Evolutionary conservation across 2,329 filamentous ascomycete genomes (phyloP), one percentile per base, ranked within the genome.

Genomic region (Lachnellula arida): DNA sequence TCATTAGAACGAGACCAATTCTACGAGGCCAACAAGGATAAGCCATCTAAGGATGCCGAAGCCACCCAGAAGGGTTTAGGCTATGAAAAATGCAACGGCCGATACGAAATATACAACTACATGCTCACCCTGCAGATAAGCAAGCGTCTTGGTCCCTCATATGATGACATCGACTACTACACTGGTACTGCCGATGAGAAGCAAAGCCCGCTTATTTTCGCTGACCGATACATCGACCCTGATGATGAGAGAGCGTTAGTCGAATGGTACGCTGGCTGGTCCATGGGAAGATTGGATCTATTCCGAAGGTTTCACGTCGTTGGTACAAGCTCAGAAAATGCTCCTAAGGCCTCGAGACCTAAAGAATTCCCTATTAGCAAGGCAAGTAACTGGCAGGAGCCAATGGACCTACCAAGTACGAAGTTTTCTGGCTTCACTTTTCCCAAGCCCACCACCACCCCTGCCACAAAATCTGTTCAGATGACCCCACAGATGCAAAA

Each of bases 181-280:
- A 60, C 48, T 12, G 56, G 58, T 14, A 54, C 49, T 15, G 19
- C 48, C 4, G 50, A 59, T 47, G 58, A 61, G 44, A 14, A 25
- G n/a, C 65, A 70, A 6, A 68, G 65, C 22, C 71, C 75, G 3
- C 62, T 85, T 5, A 65, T 79, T 2, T 77, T 75, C 64, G 78
- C 78, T 0, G 75, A 76, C 14, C 63, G 71, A 3, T 67, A 60
- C 1, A 79, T 86, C 46, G 77, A 84, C 54, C 73, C 76, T 0
- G 80, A 81, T 53, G 82, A 86, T 58, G 84, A 87, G 64, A 79
- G 84, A 63, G 83, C 78, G 55, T 70, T 87, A 28, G 76, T 86
- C 9, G 81, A 84, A 59, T 85, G 81, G 78, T 86, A 85, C 65
- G 81, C 79, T 1, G 80, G 74, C 68, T 86, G 82, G 83, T 73